Evolutionary conservation across 306 rosid species (phyloP), one percentile per base, ranked within the genome.

Genomic region (Pterocarpus santalinus): DNA sequence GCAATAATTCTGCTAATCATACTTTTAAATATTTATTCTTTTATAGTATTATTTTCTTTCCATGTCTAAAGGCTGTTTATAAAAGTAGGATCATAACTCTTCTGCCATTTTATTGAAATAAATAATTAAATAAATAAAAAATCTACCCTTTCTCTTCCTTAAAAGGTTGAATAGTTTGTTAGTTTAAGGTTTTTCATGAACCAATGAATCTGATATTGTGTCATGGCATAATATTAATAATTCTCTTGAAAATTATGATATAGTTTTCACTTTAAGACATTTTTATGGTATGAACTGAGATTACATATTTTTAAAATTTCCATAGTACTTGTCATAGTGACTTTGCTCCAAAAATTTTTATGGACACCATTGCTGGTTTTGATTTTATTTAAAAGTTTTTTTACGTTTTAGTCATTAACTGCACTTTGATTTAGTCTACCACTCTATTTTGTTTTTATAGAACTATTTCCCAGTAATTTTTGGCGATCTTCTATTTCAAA

Each of bases 11-110:
- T 14, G 53, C 33, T 11, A 69, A n/a, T 56, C 6, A 43, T 68
- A n/a, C 11, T 39, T 77, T 41, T 55, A 30, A 39, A 36, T 35
- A 12, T 33, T 55, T 35, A 13, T 51, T 51, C 41, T 35, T 66
- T 65, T 16, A 8, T 33, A 9, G 28, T 17, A 5, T 49, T 17
- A 49, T 51, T 30, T 49, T 77, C 14, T 35, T 77, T 65, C 43
- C 53, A 55, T 64, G 53, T 62, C 41, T 34, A 76, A 63, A 63
- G 60, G 28, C 46, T 22, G 35, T 73, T 55, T 73, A 17, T 73
- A 56, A 5, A 9, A 38, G n/a, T 53, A 39, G 51, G 66, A 65
- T 39, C 39, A 67, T 36, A 22, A 66, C 5, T 52, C 63, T 62
- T 62, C 16, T 64, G 16, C 13, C 53, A 6, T 72, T 55, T 72